These are phyloP conservation scores for Picea abies DNA, from an alignment of 83 land plant genomes.

Conservation along the genomic window DNA sequence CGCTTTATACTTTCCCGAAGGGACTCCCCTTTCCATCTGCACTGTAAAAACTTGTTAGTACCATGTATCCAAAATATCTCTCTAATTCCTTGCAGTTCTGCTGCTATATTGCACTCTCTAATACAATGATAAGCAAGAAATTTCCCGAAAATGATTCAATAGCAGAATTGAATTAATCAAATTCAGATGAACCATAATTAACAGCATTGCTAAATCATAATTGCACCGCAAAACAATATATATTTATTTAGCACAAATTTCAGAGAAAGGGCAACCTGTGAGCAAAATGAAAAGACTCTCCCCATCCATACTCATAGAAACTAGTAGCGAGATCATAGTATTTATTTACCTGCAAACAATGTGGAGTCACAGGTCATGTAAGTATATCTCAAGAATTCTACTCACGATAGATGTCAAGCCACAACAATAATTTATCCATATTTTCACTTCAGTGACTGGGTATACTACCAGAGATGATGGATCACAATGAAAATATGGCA, in stretches of 20 bases:
- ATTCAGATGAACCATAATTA: not conserved
- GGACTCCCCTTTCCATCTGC: slow-evolving; percentile 88
- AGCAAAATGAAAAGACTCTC: slow-evolving; percentile 96
- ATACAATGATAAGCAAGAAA: not conserved
- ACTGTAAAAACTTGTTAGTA: not conserved
- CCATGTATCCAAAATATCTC: slow-evolving; percentile 1
- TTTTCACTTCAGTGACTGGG: no score
- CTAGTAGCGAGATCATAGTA: slow-evolving; percentile 97
- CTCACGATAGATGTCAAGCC: no score
- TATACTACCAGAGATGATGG: no score
- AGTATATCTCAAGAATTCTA: no score
- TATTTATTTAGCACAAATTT: not conserved
- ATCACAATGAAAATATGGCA: no score
- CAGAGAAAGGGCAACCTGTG: slow-evolving; percentile 49
- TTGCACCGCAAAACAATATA: not conserved
- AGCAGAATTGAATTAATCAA: not conserved
- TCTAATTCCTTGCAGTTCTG: not conserved
- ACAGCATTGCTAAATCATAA: not conserved
- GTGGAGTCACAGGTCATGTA: no score
- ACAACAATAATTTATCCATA: no score
- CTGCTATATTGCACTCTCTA: not conserved
- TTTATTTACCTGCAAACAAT: slow-evolving; percentile 79
- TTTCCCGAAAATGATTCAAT: not conserved
- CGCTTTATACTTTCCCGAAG: slow-evolving; percentile 94
- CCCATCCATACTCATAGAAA: slow-evolving; percentile 99